Conservation (phyloP, 2,329 filamentous ascomycete species). For the Aspergillus viridinutans region DNA sequence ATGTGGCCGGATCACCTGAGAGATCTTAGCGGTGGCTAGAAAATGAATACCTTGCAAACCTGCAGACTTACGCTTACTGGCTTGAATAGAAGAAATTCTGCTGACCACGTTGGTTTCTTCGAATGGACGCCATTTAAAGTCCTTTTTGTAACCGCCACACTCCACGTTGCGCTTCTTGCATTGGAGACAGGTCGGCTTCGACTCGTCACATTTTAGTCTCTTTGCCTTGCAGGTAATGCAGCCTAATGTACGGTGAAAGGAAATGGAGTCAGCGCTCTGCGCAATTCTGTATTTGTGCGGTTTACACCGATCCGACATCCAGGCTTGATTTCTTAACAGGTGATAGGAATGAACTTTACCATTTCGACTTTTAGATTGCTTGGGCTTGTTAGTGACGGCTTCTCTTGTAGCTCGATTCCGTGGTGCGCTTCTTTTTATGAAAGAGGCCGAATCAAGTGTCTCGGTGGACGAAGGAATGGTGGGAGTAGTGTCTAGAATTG, state of each 20-base stretch:
- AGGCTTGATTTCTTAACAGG: conserved; percentile 1
- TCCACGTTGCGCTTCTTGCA: conserved; percentile 61
- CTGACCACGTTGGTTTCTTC: conserved; percentile 56
- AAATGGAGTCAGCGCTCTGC: conserved; percentile 27
- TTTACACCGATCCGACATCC: not conserved
- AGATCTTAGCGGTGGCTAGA: not conserved
- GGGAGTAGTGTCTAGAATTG: conserved; percentile 43
- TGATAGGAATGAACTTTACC: conserved; percentile 47
- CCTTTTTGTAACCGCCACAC: conserved; percentile 70
- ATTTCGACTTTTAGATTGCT: conserved; percentile 72
- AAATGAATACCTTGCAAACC: not conserved
- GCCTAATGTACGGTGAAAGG: conserved; percentile 44
- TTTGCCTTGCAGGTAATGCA: conserved; percentile 72
- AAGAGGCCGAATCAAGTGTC: conserved; percentile 25
- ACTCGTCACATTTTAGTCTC: conserved; percentile 69
- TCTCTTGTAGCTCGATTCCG: conserved; percentile 5
- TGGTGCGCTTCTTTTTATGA: conserved; percentile 20
- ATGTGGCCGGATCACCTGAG: not conserved
- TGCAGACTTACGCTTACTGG: conserved; percentile 43
- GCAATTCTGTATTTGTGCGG: conserved; percentile 1
- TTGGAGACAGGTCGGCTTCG: conserved; percentile 64
- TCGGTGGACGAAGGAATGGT: conserved; percentile 19
- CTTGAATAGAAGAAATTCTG: conserved; percentile 33
- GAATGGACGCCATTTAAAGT: conserved; percentile 71
- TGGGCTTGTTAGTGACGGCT: conserved; percentile 50